Evolutionary conservation across 495 filamentous ascomycete genomes (phyloP).

Genomic region (Penicillium nucicola): DNA sequence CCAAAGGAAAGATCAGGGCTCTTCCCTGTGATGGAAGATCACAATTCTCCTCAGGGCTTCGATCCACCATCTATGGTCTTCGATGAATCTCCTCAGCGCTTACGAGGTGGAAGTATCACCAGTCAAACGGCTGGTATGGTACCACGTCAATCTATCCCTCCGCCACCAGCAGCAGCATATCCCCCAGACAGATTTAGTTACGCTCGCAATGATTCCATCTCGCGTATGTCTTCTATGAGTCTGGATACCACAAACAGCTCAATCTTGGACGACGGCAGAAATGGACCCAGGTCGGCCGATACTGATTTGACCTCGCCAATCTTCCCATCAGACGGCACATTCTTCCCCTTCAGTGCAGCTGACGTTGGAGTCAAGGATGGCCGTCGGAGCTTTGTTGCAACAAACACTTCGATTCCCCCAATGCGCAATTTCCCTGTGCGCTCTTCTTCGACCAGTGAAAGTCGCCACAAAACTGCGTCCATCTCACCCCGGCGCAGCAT

Average conservation of each 20-base stretch:
- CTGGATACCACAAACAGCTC: constrained; percentile 49
- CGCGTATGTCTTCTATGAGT: constrained; percentile 43
- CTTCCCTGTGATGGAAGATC: constrained; percentile 26
- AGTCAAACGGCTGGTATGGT: constrained; percentile 38
- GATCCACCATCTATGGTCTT: constrained; percentile 18
- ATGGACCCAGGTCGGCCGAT: constrained; percentile 26
- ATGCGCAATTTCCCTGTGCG: constrained; percentile 30
- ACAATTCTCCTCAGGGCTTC: constrained; percentile 7
- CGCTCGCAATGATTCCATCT: constrained; percentile 36
- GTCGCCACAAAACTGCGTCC: constrained; percentile 19
- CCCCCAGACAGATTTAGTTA: constrained; percentile 34
- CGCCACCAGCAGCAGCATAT: constrained; percentile 42
- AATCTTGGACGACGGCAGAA: constrained; percentile 40
- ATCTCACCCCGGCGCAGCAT: constrained; percentile 38
- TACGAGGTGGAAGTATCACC: constrained; percentile 38
- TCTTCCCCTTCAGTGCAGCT: constrained; percentile 41
- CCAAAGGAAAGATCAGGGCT: constrained; percentile 24
- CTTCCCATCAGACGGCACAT: constrained; percentile 37
- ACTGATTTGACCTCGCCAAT: constrained; percentile 31
- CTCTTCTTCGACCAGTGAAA: constrained; percentile 26
- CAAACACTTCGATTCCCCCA: constrained; percentile 22
- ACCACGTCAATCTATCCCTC: constrained; percentile 43
- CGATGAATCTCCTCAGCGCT: constrained; percentile 21
- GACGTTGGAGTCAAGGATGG: constrained; percentile 41
- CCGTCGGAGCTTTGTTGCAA: constrained; percentile 24